phyloP scores from a whole-genome alignment of 1,284 basidiomycete genomes.

The Athelia sp. region DNA sequence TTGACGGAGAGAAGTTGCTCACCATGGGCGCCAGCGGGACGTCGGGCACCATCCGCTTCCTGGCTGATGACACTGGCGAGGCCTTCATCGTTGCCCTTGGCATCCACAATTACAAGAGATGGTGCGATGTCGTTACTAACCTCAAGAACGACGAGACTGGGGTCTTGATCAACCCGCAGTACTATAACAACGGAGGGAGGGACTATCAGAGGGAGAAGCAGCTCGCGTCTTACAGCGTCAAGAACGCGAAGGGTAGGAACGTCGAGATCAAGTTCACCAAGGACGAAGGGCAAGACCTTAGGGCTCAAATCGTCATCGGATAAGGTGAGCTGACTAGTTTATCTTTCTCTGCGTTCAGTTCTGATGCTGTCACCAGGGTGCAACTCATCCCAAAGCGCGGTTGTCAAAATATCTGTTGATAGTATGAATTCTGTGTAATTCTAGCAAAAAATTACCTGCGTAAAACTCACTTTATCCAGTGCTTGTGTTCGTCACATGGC shows the following conservation, averaged over 20 bases:
- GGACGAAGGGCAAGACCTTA: constrained; percentile 21
- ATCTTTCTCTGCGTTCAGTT: too few relatives aligned
- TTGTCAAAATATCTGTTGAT: too few relatives aligned
- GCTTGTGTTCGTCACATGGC: too few relatives aligned
- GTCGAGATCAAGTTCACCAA: constrained; percentile 15
- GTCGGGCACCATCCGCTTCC: constrained; percentile 31
- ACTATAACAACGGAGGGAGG: constrained; percentile 16
- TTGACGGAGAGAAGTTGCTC: constrained; percentile 19
- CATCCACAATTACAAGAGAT: constrained; percentile 34
- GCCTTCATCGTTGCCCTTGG: constrained; percentile 29
- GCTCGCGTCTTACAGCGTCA: constrained; percentile 14
- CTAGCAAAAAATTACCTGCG: too few relatives aligned
- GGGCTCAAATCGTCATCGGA: constrained; percentile 19
- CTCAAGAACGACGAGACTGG: constrained; percentile 19
- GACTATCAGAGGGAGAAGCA: constrained; percentile 17
- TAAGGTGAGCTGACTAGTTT: constrained; percentile 26
- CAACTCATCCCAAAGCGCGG: too few relatives aligned
- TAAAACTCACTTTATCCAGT: too few relatives aligned
- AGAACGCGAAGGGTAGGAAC: constrained; percentile 16
- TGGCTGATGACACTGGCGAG: constrained; percentile 22
- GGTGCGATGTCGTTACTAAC: constrained; percentile 32
- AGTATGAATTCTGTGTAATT: too few relatives aligned
- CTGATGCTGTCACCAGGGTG: too few relatives aligned
- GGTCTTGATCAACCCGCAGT: constrained; percentile 22
- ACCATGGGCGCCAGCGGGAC: constrained; percentile 31